Evolutionary conservation across 257 asterid species (phyloP).

Genomic region (Echites panduratus): DNA sequence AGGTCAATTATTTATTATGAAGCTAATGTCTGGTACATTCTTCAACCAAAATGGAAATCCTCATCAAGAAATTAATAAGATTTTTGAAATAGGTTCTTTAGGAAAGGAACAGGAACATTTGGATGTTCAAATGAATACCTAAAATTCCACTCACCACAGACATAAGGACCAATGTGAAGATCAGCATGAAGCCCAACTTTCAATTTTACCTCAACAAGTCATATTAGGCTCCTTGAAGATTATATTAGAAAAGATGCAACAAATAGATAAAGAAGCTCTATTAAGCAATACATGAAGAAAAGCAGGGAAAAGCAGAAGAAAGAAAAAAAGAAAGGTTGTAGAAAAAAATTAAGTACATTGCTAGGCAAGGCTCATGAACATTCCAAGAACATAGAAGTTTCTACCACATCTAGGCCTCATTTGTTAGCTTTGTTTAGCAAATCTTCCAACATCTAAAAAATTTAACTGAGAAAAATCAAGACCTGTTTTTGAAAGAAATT

Average conservation of each 20-base stretch:
- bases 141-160: conserved; percentile 92
- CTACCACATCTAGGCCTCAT: conserved; percentile 84
- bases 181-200: conserved; percentile 77
- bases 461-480: conserved; percentile 14
- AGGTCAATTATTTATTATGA: conserved; percentile 85
- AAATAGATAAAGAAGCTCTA: conserved; percentile 3
- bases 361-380: conserved; percentile 79
- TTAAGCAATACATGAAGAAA: background rate
- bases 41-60: conserved; percentile 96
- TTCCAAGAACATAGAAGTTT: conserved; percentile 92
- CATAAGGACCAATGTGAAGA: conserved; percentile 90
- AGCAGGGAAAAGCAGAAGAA: conserved; percentile 10
- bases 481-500: conserved; percentile 5
- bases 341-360: conserved; percentile 41
- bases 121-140: conserved; percentile 41
- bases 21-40: conserved; percentile 80
- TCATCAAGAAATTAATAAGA: conserved; percentile 23
- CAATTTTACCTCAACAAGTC: conserved; percentile 77
- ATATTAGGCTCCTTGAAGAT: conserved; percentile 79
- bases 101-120: conserved; percentile 1
- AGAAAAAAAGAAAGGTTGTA: no score
- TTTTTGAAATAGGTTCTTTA: background rate
- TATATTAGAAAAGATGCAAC: conserved; percentile 45
- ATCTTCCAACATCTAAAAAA: conserved; percentile 79
- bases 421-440: conserved; percentile 77